Percentiles rank a stretch among this genome's conserved stretches.
phyloP scores from a whole-genome alignment of 1,284 basidiomycete genomes.

The Austroboletus novae-zelandiae region DNA sequence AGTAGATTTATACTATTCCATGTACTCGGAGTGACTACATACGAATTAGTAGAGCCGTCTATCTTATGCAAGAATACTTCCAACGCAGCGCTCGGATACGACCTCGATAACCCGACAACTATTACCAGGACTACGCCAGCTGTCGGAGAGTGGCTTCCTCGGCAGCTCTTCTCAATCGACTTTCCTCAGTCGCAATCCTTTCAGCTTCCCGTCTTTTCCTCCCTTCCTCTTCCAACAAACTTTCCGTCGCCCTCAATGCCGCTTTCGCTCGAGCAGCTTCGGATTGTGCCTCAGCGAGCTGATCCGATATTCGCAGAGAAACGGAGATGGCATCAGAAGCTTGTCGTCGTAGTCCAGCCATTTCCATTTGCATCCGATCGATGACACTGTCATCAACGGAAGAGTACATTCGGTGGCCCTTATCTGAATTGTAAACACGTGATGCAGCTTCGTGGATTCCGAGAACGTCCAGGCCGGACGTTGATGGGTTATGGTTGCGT shows the following conservation, averaged over 20 bases:
- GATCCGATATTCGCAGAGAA: conserved; percentile 60
- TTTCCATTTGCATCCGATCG: conserved; percentile 61
- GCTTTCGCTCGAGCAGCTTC: conserved; percentile 54
- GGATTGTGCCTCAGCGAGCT: conserved; percentile 58
- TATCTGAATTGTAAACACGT: conserved; percentile 27
- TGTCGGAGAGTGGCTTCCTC: conserved; percentile 41
- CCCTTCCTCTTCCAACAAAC: conserved; percentile 57
- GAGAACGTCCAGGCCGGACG: conserved; percentile 30
- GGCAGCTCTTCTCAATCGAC: conserved; percentile 44
- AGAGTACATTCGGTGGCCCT: conserved; percentile 17
- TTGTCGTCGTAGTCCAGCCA: conserved; percentile 57
- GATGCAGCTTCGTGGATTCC: conserved; percentile 31
- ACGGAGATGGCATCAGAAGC: conserved; percentile 62
- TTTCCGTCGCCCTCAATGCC: conserved; percentile 51
- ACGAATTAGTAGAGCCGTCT: too few species aligned
- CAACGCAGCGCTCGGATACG: background rate
- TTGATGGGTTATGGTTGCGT: conserved; percentile 41
- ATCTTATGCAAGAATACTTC: background rate
- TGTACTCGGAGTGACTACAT: too few species aligned
- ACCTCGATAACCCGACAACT: background rate
- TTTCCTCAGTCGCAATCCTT: conserved; percentile 49
- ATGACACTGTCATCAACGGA: conserved; percentile 40
- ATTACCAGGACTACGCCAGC: background rate
- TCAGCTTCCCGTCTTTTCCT: conserved; percentile 58
- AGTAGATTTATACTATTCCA: background rate